Evolutionary conservation across 192 early-diverging fungal species (phyloP).

Genomic region (Ambispora gerdemannii): DNA sequence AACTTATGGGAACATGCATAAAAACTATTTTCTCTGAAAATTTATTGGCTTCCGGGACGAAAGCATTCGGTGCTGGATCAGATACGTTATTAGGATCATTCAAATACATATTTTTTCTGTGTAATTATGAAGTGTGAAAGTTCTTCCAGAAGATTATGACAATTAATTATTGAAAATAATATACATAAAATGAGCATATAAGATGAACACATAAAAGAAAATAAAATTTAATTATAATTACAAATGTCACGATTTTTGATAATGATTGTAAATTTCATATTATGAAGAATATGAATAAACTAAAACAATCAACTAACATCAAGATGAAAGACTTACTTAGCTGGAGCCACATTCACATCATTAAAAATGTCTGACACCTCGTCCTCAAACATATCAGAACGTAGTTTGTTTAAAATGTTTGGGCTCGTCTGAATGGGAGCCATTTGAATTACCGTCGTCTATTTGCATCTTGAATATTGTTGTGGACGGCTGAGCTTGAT

Average conservation of each 20-base stretch:
- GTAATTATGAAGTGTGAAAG: slow-evolving; percentile 40
- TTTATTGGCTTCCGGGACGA: slow-evolving; percentile 36
- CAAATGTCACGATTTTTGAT: too few species aligned
- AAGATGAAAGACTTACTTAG: slow-evolving; percentile 31
- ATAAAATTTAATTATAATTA: too few species aligned
- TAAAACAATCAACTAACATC: too few species aligned
- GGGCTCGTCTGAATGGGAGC: slow-evolving; percentile 15
- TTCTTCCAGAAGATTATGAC: slow-evolving; percentile 44
- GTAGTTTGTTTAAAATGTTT: slow-evolving; percentile 27
- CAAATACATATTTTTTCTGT: slow-evolving; percentile 31
- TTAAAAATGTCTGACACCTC: slow-evolving; percentile 35
- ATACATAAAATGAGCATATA: too few species aligned
- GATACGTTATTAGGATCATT: slow-evolving; percentile 26
- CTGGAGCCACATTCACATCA: slow-evolving; percentile 24
- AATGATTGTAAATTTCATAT: slow-evolving; percentile 7
- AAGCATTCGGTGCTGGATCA: slow-evolving; percentile 16
- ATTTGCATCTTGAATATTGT: slow-evolving; percentile 19
- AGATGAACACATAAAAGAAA: too few species aligned
- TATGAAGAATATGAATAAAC: too few species aligned
- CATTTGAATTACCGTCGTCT: background rate
- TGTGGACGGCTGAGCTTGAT: background rate
- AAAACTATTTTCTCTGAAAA: slow-evolving; percentile 34
- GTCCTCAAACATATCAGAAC: slow-evolving; percentile 22
- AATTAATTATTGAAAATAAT: too few species aligned
- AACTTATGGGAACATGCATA: slow-evolving; percentile 40